Base-by-base conservation (phyloP, 208 protist species). In the Acanthamoeba triangularis region DNA sequence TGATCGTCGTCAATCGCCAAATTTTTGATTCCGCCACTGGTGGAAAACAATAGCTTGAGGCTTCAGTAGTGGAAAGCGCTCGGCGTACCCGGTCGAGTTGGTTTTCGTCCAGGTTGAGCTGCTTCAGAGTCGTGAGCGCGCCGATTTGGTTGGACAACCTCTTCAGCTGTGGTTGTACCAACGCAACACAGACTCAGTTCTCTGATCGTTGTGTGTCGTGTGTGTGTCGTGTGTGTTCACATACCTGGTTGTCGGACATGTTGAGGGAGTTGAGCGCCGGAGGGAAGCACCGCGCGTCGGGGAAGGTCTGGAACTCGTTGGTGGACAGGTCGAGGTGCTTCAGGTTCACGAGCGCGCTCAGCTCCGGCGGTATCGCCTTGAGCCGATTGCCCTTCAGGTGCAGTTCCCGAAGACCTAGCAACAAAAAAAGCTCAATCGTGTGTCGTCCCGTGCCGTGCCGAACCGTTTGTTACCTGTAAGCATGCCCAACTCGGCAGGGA, bases 41-140 rank as follows among this genome's bases (percentile, higher is more conserved):
- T n/a, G n/a, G n/a, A n/a, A n/a, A n/a, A n/a, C n/a, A n/a, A n/a
- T n/a, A n/a, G n/a, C n/a, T n/a, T n/a, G n/a, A n/a, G n/a, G n/a
- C n/a, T n/a, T n/a, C n/a, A n/a, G 37, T 2, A 37, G 35, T 3
- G 72, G 72, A 3, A n/a, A 37, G 72, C 35, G 30, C 14, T 2
- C 37, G 44, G 23, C 56, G 56, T 72, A 91, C 56, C 30, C 84
- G 28, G 25, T 91, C 84, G 33, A 91, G 56, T n/a, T 69, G 84
- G 35, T 91, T 91, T 28, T 91, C 84, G 44, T 91, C 84, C 84
- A 91, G 56, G 25, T 91, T 91, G 54, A 91, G 84, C n/a, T 91
- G 84, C 33, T 69, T 63, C n/a, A 91, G 47, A 1, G 76, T 37
- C n/a, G 76, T 85, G 28, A 85, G 76, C 30, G 35, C 30, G 3